phyloP scores from a whole-genome alignment of 2,329 filamentous ascomycete species.

The Venturia oleaginea region DNA sequence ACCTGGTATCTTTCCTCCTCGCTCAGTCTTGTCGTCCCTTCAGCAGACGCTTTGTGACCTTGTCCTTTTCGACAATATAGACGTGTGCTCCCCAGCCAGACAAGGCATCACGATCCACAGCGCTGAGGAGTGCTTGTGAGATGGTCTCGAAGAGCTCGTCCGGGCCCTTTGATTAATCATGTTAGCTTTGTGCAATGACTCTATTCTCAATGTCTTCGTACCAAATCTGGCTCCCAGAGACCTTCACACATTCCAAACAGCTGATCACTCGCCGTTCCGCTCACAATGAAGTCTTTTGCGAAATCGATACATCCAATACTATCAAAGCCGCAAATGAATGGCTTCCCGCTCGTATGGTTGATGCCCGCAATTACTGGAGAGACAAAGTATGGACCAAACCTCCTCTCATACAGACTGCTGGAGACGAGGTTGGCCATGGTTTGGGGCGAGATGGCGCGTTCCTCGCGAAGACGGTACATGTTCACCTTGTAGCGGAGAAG shows the following conservation, averaged over 20 bases:
- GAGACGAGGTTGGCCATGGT: conserved; percentile 96
- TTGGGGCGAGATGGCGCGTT: conserved; percentile 87
- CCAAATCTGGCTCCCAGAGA: conserved; percentile 94
- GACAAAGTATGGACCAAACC: conserved; percentile 96
- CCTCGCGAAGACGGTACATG: conserved; percentile 98
- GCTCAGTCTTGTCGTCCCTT: conserved; percentile 86
- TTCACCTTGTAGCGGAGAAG: conserved; percentile 99
- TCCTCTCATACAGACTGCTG: conserved; percentile 82
- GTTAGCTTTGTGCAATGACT: background rate
- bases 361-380: conserved; percentile 90
- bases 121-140: conserved; percentile 89
- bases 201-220: conserved; percentile 37
- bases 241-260: conserved; percentile 98
- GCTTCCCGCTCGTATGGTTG: conserved; percentile 86
- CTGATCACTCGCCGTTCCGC: conserved; percentile 92
- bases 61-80: conserved; percentile 99
- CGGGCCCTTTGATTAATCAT: conserved; percentile 54
- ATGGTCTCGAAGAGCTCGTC: conserved; percentile 98
- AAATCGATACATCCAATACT: conserved; percentile 99
- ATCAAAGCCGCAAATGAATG: conserved; percentile 98
- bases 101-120: conserved; percentile 90
- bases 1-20: background rate
- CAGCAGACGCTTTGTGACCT: conserved; percentile 96
- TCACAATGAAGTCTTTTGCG: conserved; percentile 98
- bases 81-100: conserved; percentile 98